These are phyloP conservation scores for Eutrema salsugineum DNA, from an alignment of 441 rosid genomes.

Conservation along the genomic window DNA sequence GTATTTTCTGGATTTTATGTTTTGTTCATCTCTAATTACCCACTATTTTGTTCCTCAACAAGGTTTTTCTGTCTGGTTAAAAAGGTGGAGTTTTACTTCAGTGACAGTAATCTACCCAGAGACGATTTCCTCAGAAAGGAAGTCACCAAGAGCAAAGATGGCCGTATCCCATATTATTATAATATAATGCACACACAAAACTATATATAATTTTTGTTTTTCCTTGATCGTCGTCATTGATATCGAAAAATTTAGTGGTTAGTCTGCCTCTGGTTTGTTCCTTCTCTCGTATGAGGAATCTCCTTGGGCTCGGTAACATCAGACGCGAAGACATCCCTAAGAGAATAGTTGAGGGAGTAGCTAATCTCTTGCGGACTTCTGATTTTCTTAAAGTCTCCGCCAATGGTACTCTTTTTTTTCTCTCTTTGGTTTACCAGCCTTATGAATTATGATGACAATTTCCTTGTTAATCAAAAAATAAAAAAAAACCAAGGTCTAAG, in stretches of 20 bases:
- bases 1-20: conserved; percentile 2
- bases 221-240: background rate
- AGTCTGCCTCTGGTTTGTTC: conserved; percentile 53
- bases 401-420: conserved; percentile 36
- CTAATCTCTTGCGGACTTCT: conserved; percentile 40
- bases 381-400: conserved; percentile 42
- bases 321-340: conserved; percentile 39
- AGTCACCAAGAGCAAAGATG: conserved; percentile 36
- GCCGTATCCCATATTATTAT: conserved; percentile 37
- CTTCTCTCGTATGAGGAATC: conserved; percentile 48
- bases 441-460: background rate
- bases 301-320: conserved; percentile 37
- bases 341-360: conserved; percentile 30
- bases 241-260: conserved; percentile 38
- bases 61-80: background rate
- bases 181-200: background rate
- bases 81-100: conserved; percentile 56
- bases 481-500: conserved; percentile 31
- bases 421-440: background rate
- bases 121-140: conserved; percentile 40
- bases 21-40: background rate
- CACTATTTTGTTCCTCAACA: background rate
- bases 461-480: background rate
- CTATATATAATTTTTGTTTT: background rate
- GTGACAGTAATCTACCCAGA: conserved; percentile 49